These are phyloP conservation scores for Trichomonascaceae sp. DNA, from an alignment of 1,139 yeast genomes.

Conservation along the genomic window DNA sequence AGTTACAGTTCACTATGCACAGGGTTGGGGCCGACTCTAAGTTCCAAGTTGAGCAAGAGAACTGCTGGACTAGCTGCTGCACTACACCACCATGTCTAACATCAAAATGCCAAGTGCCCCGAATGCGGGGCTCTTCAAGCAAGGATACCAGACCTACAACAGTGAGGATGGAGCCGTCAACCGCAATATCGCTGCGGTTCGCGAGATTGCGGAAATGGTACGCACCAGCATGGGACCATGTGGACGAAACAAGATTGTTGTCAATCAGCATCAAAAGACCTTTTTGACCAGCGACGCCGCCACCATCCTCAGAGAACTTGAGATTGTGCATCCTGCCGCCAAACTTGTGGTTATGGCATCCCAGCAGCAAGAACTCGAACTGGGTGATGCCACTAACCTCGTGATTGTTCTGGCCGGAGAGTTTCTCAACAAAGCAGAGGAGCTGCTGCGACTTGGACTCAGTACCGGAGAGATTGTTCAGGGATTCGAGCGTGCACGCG, in stretches of 20 bases:
- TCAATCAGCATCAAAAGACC: constrained; percentile 68
- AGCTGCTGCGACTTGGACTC: constrained; percentile 69
- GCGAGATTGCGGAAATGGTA: constrained; percentile 85
- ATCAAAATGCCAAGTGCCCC: constrained; percentile 89
- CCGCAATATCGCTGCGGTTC: constrained; percentile 85
- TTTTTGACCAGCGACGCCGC: constrained; percentile 95
- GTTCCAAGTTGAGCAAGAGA: too few species aligned
- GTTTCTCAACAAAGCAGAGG: constrained; percentile 70
- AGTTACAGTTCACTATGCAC: too few species aligned
- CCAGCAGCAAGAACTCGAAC: constrained; percentile 88
- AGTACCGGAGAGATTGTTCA: constrained; percentile 83
- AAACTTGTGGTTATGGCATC: constrained; percentile 93
- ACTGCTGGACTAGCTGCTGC: too few species aligned
- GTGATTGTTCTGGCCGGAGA: constrained; percentile 85
- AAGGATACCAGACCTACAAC: constrained; percentile 83
- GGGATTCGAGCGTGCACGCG: constrained; percentile 76
- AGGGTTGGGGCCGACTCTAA: too few species aligned
- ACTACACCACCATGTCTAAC: too few species aligned
- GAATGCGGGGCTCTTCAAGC: constrained; percentile 84
- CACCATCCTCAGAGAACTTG: constrained; percentile 84
- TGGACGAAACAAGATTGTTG: constrained; percentile 92
- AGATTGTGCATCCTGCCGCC: constrained; percentile 95
- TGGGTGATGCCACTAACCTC: constrained; percentile 66
- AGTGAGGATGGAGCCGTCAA: constrained; percentile 91
- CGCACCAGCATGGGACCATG: constrained; percentile 95